Base-by-base conservation (phyloP, 2,329 filamentous ascomycete genomes). In the Diaporthe nobilis region DNA sequence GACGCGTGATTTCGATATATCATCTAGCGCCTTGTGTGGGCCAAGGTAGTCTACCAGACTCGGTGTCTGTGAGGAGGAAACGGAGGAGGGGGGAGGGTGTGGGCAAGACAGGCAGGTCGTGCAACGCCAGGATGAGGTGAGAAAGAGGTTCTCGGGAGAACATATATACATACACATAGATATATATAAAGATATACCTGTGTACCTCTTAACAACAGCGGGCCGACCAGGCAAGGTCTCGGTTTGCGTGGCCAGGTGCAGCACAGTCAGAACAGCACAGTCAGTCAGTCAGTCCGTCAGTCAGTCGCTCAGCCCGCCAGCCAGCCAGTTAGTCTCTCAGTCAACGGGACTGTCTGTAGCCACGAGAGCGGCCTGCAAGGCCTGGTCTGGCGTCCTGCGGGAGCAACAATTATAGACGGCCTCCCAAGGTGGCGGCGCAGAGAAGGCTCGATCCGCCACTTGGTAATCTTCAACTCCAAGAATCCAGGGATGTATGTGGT, bases 21-120 rank as follows among this genome's bases (percentile, higher is more conserved):
- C 73, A 77, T 77, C 73, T 75, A 77, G 63, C 49, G 49, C 57
- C 72, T 67, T 47, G 55, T 13, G 34, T 55, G 47, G 47, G 65
- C 47, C n/a, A n/a, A 53, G 47, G 51, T 39, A 51, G 28, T 55
- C 57, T 73, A 44, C 39, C 42, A 51, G 39, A 51, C 47, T 63
- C 53, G 58, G 47, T 53, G 13, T 57, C 39, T 53, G 22, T 44
- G 25, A 31, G 34, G 22, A 65, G 44, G 20, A 20, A 67, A 28
- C 49, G 61, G 60, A 57, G 25, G 17, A 5, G 22, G n/a, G n/a
- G 13, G 15, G 6, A 12, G 22, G 49, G 20, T 7, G 10, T 53
- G 49, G n/a, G 44, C 60, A 67, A 57, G 58, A 67, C 44, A 65
- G 25, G 31, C 34, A 51, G 65, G 47, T 55, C 53, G 51, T 71